These are phyloP conservation scores for Torulaspora pretoriensis DNA, from an alignment of 1,139 yeast species.

Conservation along the genomic window DNA sequence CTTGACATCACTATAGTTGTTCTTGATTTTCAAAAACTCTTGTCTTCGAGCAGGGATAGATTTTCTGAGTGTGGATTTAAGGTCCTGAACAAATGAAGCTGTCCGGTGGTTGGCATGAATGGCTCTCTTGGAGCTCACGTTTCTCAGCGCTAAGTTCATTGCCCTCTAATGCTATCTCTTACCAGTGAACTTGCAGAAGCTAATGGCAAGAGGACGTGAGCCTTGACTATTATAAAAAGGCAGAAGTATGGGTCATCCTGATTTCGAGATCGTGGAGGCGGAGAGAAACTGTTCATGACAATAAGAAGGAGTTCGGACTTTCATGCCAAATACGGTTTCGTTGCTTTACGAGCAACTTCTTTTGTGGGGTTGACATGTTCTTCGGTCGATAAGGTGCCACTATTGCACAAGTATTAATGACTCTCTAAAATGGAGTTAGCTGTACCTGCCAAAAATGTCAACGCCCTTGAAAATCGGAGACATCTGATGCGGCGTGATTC, in stretches of 20 bases:
- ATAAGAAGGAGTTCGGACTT: no score
- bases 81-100: constrained; percentile 13
- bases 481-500: constrained; percentile 2
- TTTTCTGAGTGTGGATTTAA: constrained; percentile 40
- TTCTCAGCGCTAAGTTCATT: not conserved
- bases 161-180: not conserved
- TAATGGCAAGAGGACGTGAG: no score
- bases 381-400: no score
- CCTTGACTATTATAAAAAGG: no score
- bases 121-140: constrained; percentile 1
- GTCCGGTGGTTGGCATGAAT: constrained; percentile 4
- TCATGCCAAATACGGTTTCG: no score
- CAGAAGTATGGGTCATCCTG: no score
- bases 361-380: no score
- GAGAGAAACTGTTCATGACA: no score
- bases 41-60: constrained; percentile 43
- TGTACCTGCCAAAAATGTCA: not conserved
- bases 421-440: not conserved
- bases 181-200: no score
- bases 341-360: no score
- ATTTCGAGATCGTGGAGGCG: no score
- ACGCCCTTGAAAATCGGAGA: constrained; percentile 5
- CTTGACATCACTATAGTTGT: constrained; percentile 33
- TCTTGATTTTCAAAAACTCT: constrained; percentile 40
- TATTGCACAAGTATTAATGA: not conserved